A percentile compares a stretch with the other conserved stretches of the same genome.
phyloP scores from a whole-genome alignment of 371 early-diverging fungal genomes.

The Mortierella sp. region DNA sequence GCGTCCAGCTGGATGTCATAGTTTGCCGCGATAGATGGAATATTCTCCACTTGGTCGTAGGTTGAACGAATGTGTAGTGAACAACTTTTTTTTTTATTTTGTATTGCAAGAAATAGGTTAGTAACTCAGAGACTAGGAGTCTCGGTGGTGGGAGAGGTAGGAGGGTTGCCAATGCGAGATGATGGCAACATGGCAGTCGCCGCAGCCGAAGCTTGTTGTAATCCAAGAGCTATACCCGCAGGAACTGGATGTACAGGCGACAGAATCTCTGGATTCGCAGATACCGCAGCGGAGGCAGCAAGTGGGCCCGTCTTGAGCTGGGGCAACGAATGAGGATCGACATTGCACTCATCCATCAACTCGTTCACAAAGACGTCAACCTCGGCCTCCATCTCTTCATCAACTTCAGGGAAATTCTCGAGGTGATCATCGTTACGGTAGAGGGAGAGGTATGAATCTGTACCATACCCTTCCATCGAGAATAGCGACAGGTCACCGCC shows the following conservation, averaged over 20 bases:
- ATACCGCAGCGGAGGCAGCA: background rate
- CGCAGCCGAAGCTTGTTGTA: background rate
- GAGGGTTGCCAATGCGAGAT: background rate
- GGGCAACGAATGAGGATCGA: background rate
- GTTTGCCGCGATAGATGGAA: background rate
- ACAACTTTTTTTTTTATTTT: background rate
- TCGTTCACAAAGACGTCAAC: slow-evolving; percentile 53
- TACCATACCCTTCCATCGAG: slow-evolving; percentile 81
- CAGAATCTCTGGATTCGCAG: background rate
- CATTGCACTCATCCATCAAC: slow-evolving; percentile 33
- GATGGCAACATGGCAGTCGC: background rate
- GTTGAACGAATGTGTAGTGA: too few species aligned
- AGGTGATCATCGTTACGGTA: slow-evolving; percentile 67
- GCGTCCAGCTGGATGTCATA: background rate
- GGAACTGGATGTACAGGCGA: background rate
- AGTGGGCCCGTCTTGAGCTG: background rate
- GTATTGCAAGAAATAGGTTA: background rate
- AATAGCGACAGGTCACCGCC: slow-evolving; percentile 81
- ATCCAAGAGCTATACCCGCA: background rate
- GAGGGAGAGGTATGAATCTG: slow-evolving; percentile 79
- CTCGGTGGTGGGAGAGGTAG: background rate
- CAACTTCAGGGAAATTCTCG: slow-evolving; percentile 66
- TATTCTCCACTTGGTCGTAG: too few species aligned
- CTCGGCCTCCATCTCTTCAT: slow-evolving; percentile 54
- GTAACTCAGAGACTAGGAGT: background rate